These are phyloP conservation scores for Tuber brumale DNA, from an alignment of 495 filamentous ascomycete species.

Conservation along the genomic window DNA sequence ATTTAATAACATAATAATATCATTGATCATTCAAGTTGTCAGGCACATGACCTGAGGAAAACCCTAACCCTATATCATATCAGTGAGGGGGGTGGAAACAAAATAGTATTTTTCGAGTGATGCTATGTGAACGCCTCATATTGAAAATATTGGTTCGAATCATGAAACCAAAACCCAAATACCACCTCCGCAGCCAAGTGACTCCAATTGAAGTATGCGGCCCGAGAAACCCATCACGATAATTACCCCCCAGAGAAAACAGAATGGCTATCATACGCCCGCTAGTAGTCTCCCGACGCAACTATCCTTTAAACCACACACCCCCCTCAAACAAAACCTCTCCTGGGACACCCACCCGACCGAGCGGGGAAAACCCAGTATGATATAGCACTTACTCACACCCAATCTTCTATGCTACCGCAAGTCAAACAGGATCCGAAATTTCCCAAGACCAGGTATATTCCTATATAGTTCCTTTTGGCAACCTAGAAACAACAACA, in stretches of 20 bases:
- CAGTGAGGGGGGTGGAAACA: too few species aligned
- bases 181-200: not conserved
- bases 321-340: too few species aligned
- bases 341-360: not conserved
- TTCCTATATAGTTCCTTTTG: not conserved
- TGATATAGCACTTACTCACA: not conserved
- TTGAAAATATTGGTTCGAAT: not conserved
- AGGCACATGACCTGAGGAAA: not conserved
- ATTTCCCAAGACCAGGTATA: not conserved
- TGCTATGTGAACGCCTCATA: not conserved
- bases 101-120: not conserved
- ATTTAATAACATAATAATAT: too few species aligned
- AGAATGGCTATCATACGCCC: not conserved
- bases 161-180: not conserved
- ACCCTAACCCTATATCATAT: not conserved
- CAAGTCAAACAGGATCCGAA: not conserved
- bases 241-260: not conserved
- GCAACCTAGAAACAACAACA: not conserved
- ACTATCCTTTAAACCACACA: too few species aligned
- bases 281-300: too few species aligned
- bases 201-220: not conserved
- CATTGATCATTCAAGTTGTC: not conserved
- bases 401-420: not conserved
- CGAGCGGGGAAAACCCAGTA: too few species aligned
- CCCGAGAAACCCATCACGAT: not conserved